These are phyloP conservation scores for Bipolaris oryzae DNA, from an alignment of 2,329 filamentous ascomycete genomes.

Conservation along the genomic window DNA sequence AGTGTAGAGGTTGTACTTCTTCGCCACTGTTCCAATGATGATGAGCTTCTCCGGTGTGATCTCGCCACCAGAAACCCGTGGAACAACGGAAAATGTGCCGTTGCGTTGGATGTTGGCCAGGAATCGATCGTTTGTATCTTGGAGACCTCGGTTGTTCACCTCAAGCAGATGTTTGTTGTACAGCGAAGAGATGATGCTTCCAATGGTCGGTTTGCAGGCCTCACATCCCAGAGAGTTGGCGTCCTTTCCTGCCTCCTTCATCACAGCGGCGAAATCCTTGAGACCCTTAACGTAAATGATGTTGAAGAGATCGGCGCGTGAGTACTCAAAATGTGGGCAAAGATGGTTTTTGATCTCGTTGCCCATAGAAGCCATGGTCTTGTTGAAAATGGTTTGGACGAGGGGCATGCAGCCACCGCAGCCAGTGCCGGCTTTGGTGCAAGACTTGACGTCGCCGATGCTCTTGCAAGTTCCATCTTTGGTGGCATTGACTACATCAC, in stretches of 20 bases:
- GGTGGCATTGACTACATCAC: slow-evolving; percentile 72
- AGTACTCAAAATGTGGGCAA: slow-evolving; percentile 83
- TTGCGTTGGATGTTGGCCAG: slow-evolving; percentile 90
- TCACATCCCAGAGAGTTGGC: slow-evolving; percentile 79
- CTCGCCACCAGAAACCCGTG: slow-evolving; percentile 81
- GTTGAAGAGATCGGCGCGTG: slow-evolving; percentile 86
- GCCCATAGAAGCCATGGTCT: slow-evolving; percentile 82
- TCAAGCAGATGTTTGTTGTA: slow-evolving; percentile 87
- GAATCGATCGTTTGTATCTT: slow-evolving; percentile 90
- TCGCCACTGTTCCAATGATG: slow-evolving; percentile 80
- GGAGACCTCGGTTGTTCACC: slow-evolving; percentile 71
- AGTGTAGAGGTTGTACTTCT: slow-evolving; percentile 82
- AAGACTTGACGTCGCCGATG: slow-evolving; percentile 81
- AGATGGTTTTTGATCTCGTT: slow-evolving; percentile 86
- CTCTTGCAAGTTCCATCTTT: slow-evolving; percentile 82
- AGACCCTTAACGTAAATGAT: slow-evolving; percentile 83
- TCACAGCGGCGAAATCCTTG: slow-evolving; percentile 73
- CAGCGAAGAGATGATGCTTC: slow-evolving; percentile 77
- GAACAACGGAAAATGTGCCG: slow-evolving; percentile 87
- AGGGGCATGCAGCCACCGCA: slow-evolving; percentile 91
- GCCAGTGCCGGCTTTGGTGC: slow-evolving; percentile 89
- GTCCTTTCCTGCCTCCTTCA: slow-evolving; percentile 77
- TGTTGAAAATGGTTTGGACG: slow-evolving; percentile 88
- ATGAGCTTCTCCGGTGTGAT: slow-evolving; percentile 87
- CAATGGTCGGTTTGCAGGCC: slow-evolving; percentile 82